phyloP scores from a whole-genome alignment of 345 rosid genomes.

The Melaleuca alternifolia region DNA sequence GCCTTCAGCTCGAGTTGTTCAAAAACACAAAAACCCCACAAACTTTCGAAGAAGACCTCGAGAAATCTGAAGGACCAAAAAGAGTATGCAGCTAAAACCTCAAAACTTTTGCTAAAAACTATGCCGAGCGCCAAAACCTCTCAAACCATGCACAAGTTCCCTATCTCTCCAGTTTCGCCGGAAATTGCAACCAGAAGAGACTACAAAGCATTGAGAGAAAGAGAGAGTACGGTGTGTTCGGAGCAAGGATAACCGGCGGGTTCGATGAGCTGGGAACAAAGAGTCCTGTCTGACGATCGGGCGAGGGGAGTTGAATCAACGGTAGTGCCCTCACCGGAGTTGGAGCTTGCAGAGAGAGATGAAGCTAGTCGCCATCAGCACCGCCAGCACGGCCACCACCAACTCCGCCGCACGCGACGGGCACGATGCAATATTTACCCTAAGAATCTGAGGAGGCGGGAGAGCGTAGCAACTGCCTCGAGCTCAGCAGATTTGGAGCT shows the following conservation, averaged over 20 bases:
- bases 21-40: not conserved
- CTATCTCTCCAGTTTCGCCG: not conserved
- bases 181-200: not conserved
- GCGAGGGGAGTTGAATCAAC: conserved; percentile 3
- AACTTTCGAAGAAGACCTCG: not conserved
- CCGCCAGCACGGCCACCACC: not conserved
- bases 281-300: conserved; percentile 24
- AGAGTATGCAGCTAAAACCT: not conserved
- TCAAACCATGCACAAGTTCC: not conserved
- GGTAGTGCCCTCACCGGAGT: conserved; percentile 1
- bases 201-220: not conserved
- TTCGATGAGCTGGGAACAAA: conserved; percentile 47
- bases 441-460: not conserved
- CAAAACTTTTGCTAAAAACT: not conserved
- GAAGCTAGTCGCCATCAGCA: not conserved
- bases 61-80: not conserved
- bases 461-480: not conserved
- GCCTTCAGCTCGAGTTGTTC: not conserved
- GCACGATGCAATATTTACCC: not conserved
- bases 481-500: not conserved
- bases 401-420: not conserved
- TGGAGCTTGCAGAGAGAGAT: conserved; percentile 2
- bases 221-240: conserved; percentile 56
- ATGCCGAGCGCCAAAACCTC: not conserved
- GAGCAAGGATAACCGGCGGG: conserved; percentile 72